Evolutionary conservation across 2,329 filamentous ascomycete species (phyloP).

Genomic region (Sporothrix curviconia): DNA sequence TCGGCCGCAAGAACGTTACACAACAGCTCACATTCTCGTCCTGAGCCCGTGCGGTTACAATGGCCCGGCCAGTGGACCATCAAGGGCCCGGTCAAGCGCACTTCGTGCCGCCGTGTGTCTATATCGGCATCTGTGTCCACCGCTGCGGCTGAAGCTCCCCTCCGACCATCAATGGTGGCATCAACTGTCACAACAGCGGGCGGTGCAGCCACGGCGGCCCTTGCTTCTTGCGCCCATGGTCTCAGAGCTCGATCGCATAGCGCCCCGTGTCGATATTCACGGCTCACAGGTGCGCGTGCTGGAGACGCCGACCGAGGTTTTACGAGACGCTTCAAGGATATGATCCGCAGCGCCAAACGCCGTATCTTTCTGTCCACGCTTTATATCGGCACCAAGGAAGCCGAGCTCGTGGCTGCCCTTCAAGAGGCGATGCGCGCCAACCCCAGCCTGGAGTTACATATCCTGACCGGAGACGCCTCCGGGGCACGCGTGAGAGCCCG

Average conservation of each 20-base stretch:
- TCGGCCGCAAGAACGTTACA: neutral
- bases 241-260: slow-evolving; percentile 75
- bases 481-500: slow-evolving; percentile 86
- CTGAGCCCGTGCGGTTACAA: no score
- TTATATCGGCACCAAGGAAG: slow-evolving; percentile 90
- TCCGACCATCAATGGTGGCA: neutral
- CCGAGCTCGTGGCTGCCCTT: slow-evolving; percentile 73
- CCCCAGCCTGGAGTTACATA: slow-evolving; percentile 71
- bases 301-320: slow-evolving; percentile 75
- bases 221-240: slow-evolving; percentile 48
- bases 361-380: slow-evolving; percentile 91
- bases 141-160: neutral
- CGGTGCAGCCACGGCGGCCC: neutral
- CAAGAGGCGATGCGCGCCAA: slow-evolving; percentile 68
- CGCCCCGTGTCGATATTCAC: slow-evolving; percentile 81
- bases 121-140: neutral
- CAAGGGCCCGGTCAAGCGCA: neutral
- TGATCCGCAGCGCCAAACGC: slow-evolving; percentile 71
- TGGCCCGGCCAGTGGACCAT: neutral
- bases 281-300: slow-evolving; percentile 77
- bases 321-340: slow-evolving; percentile 85
- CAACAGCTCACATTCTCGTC: no score
- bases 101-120: neutral
- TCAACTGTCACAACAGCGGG: neutral
- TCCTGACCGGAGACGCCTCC: slow-evolving; percentile 88